Evolutionary conservation across 148 eudicot genomes (phyloP).

Genomic region (Amaranthus hypochondriacus): DNA sequence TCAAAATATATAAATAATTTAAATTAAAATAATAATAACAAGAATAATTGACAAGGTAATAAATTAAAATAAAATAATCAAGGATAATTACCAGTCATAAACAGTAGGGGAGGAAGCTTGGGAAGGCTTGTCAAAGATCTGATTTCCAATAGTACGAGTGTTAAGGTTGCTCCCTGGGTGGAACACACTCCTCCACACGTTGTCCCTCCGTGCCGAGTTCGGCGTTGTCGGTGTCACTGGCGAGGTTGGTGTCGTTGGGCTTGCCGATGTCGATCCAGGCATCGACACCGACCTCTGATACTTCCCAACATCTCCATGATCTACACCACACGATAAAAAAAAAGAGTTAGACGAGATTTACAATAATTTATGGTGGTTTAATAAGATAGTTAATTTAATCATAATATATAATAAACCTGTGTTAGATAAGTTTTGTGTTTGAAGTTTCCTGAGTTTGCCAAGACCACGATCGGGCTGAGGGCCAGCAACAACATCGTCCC

Average conservation of each 20-base stretch:
- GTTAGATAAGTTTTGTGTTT: slow-evolving; percentile 22
- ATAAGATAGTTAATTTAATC: no score
- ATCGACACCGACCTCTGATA: slow-evolving; percentile 47
- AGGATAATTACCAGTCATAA: slow-evolving; percentile 69
- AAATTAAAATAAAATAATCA: not conserved
- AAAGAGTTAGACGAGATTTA: not conserved
- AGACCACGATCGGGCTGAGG: slow-evolving; percentile 62
- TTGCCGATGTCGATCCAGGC: slow-evolving; percentile 44
- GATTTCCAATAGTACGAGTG: slow-evolving; percentile 52
- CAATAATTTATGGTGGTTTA: not conserved
- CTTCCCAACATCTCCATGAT: slow-evolving; percentile 23
- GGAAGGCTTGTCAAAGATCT: slow-evolving; percentile 57
- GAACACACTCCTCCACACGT: slow-evolving; percentile 96
- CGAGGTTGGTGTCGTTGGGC: slow-evolving; percentile 49
- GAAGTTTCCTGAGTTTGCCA: slow-evolving; percentile 46
- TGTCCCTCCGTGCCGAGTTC: slow-evolving; percentile 40
- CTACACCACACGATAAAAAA: not conserved
- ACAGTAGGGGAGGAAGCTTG: slow-evolving; percentile 67
- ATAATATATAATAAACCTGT: not conserved
- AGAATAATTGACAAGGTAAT: not conserved
- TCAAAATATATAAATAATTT: no score
- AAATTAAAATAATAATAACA: no score
- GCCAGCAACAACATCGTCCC: slow-evolving; percentile 77
- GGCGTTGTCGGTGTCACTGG: slow-evolving; percentile 58
- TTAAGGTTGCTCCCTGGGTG: slow-evolving; percentile 81